Evolutionary conservation across 129 eudicot species (phyloP), one percentile per base, ranked within the genome.

Genomic region (Cynara cardunculus): DNA sequence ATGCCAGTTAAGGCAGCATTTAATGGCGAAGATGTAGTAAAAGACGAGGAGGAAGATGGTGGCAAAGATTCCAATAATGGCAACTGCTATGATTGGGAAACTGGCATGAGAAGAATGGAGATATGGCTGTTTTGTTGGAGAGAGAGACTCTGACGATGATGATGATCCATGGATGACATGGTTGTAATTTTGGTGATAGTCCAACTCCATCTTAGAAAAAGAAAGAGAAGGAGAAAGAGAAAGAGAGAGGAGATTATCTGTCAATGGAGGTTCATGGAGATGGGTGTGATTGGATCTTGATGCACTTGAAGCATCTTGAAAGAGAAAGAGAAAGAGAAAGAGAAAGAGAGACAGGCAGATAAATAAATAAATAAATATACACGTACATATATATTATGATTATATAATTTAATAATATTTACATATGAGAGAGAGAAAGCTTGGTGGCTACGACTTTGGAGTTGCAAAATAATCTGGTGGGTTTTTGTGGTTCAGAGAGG

Each of bases 1-100:
- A 82, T 92, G 99, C 93, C 94, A 87, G 71, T 85, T 89, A 39
- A 92, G 71, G 81, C 97, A 94, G 82, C 99, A 94, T 86, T 92
- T 95, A 85, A 95, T 95, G 80, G 90, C 96, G 69, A 95, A 95
- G 11, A 92, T 77, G 83, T 95, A 95, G 93, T 95, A 95, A 81
- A 89, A 80, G 69, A 95, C 84, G 3, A 95, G 90, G 24, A 95
- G 75, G 73, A 92, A 80, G 27, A 87, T 94, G 68, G 97, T 95
- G 83, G 99, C 96, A 25, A 90, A 80, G 25, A 92, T 90, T 72
- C 97, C 96, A 12, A 92, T 90, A 37, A 92, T 81, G 73, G 97
- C 97, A 18, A 92, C 87, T 18, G 89, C 91, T 56, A 92, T 88
- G 74, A 92, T 87, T 30, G 97, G 96, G 67, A 92, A 92, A 70